Conservation (phyloP, 2,329 filamentous ascomycete species). For the Venturia carpophila region DNA sequence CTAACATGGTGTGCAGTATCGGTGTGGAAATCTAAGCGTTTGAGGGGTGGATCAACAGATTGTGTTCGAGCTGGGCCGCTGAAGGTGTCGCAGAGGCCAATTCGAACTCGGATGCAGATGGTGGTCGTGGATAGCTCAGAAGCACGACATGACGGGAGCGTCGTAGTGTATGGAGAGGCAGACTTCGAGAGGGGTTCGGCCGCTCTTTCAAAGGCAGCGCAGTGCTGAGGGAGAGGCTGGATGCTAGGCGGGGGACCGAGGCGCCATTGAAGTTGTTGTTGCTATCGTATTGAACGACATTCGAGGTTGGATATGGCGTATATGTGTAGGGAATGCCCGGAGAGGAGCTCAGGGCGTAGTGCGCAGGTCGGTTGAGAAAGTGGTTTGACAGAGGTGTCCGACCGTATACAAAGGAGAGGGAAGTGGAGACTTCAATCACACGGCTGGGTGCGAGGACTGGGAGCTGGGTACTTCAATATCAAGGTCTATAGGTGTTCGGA, state of each 20-base stretch:
- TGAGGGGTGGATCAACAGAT: neutral
- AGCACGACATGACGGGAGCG: neutral
- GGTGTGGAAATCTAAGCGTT: neutral
- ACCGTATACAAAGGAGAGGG: neutral
- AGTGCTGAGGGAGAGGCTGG: neutral
- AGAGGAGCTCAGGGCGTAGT: neutral
- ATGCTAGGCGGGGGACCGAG: neutral
- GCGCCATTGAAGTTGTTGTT: neutral
- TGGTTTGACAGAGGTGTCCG: neutral
- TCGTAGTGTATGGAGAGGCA: neutral
- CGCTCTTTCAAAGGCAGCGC: neutral
- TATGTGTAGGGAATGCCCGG: neutral
- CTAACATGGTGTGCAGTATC: conserved; percentile 8
- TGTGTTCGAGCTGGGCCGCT: neutral
- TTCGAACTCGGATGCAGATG: neutral
- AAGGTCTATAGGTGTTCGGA: neutral
- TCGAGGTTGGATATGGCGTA: neutral
- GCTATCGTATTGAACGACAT: conserved; percentile 2
- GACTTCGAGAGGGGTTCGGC: neutral
- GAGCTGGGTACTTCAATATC: neutral
- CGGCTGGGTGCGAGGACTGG: neutral
- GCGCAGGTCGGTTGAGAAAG: neutral
- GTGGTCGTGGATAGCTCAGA: neutral
- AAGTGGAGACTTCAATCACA: neutral
- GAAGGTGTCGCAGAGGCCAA: neutral